A percentile compares a stretch with the other conserved stretches of the same genome.
Conservation (phyloP, 306 rosid species). For the Dalbergia cultrata region DNA sequence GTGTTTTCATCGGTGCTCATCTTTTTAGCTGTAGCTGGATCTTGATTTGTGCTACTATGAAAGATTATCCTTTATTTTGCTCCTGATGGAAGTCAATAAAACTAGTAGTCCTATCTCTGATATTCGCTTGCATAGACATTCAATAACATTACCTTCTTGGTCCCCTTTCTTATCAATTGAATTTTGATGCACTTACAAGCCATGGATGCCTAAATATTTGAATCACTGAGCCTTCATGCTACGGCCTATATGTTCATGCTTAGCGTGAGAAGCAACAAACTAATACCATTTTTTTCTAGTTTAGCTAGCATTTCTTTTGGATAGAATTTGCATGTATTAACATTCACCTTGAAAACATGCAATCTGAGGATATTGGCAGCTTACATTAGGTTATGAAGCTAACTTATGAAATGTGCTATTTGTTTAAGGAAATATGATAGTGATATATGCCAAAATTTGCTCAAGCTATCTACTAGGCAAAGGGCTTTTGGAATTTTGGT, state of each 20-base stretch:
- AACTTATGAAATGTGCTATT: background rate
- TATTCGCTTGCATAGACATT: slow-evolving; percentile 23
- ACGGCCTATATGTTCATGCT: background rate
- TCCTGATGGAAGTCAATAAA: slow-evolving; percentile 35
- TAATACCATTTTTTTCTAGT: background rate
- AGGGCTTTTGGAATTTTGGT: background rate
- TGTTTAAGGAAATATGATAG: background rate
- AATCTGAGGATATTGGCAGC: slow-evolving; percentile 6
- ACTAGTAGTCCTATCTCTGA: background rate
- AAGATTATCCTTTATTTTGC: slow-evolving; percentile 26
- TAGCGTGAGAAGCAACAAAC: background rate
- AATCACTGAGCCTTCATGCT: slow-evolving; percentile 23
- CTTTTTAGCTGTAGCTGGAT: slow-evolving; percentile 27
- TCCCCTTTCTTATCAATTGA: background rate
- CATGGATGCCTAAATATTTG: slow-evolving; percentile 4
- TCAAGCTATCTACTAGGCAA: slow-evolving; percentile 2
- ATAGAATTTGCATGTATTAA: background rate
- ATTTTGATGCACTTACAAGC: background rate
- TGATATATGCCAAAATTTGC: background rate
- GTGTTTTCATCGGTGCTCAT: background rate
- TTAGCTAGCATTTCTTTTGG: background rate
- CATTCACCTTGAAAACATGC: background rate
- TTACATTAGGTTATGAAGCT: slow-evolving; percentile 1
- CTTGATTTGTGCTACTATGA: slow-evolving; percentile 20
- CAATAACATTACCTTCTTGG: slow-evolving; percentile 2